Evolutionary conservation across 2,329 filamentous ascomycete species (phyloP).

Genomic region (Teratosphaeria epicoccoides): DNA sequence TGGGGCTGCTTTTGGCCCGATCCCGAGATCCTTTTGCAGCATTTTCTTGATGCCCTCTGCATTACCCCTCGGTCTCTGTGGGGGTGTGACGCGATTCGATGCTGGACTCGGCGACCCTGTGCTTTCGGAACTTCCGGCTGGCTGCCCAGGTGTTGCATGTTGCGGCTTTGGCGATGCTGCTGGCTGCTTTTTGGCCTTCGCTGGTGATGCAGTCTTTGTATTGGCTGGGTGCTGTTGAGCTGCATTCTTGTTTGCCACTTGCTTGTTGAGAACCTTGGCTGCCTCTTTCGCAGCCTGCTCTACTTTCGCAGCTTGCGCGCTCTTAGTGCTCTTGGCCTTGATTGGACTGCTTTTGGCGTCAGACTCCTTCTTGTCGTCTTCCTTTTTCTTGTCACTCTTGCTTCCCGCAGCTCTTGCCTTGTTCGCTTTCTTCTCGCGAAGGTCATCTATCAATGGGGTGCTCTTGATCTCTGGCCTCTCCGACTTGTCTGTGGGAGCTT

Average conservation of each 20-base stretch:
- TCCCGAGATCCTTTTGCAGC: conserved; percentile 51
- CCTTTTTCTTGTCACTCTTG: conserved; percentile 53
- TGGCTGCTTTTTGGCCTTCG: conserved; percentile 17
- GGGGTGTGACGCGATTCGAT: conserved; percentile 11
- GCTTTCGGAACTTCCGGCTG: conserved; percentile 26
- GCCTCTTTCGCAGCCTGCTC: conserved; percentile 38
- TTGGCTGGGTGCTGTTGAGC: conserved; percentile 2
- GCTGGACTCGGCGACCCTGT: conserved; percentile 9
- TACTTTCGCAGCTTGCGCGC: conserved; percentile 19
- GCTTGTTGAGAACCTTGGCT: conserved; percentile 47
- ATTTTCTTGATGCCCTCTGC: conserved; percentile 38
- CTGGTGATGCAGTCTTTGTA: conserved; percentile 25
- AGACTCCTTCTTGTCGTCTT: conserved; percentile 22
- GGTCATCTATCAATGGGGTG: conserved; percentile 80
- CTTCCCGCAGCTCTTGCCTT: conserved; percentile 45
- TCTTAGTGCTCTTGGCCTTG: conserved; percentile 26
- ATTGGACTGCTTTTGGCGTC: conserved; percentile 20
- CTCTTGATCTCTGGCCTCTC: conserved; percentile 52
- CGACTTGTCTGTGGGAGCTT: conserved; percentile 37
- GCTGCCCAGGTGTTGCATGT: conserved; percentile 29
- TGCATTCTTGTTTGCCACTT: conserved; percentile 20
- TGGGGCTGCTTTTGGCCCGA: conserved; percentile 32
- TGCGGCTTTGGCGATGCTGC: conserved; percentile 18
- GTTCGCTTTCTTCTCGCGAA: conserved; percentile 84
- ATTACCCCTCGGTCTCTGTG: conserved; percentile 19